These are phyloP conservation scores for Leccinum pachyderme DNA, from an alignment of 1,284 basidiomycete species.

Conservation along the genomic window DNA sequence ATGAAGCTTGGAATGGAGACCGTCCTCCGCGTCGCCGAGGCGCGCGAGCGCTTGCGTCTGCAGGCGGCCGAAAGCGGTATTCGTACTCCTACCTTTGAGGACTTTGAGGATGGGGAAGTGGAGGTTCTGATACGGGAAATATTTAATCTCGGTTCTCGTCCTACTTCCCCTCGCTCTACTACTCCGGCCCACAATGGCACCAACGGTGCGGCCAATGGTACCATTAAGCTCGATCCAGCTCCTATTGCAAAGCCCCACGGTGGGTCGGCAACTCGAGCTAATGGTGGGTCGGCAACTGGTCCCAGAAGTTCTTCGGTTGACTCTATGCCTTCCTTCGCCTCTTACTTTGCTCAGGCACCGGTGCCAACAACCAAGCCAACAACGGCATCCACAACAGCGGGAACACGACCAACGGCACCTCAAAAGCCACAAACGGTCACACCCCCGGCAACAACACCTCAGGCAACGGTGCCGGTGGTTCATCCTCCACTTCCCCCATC, in stretches of 20 bases:
- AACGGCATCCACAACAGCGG: neutral
- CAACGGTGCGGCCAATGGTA: conserved; percentile 12
- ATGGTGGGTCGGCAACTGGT: conserved; percentile 33
- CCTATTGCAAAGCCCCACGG: conserved; percentile 23
- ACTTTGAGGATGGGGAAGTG: conserved; percentile 39
- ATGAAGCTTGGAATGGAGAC: conserved; percentile 48
- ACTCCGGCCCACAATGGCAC: conserved; percentile 1
- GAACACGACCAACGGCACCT: neutral
- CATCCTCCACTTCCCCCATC: neutral
- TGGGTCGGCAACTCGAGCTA: conserved; percentile 19
- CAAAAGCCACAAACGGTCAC: neutral
- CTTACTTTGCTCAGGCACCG: conserved; percentile 15
- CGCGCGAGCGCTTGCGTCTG: conserved; percentile 43
- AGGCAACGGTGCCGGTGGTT: neutral
- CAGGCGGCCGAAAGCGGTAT: conserved; percentile 35
- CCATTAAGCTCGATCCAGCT: conserved; percentile 24
- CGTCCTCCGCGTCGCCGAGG: conserved; percentile 45
- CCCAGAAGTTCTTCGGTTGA: conserved; percentile 23
- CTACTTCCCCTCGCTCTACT: conserved; percentile 20
- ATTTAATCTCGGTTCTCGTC: conserved; percentile 34
- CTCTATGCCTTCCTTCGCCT: conserved; percentile 18
- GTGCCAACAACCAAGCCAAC: neutral
- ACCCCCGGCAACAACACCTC: neutral
- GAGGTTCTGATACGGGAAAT: conserved; percentile 39
- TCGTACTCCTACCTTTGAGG: conserved; percentile 36